phyloP scores from a whole-genome alignment of 2,329 filamentous ascomycete species.

The Mycocentrospora acerina region DNA sequence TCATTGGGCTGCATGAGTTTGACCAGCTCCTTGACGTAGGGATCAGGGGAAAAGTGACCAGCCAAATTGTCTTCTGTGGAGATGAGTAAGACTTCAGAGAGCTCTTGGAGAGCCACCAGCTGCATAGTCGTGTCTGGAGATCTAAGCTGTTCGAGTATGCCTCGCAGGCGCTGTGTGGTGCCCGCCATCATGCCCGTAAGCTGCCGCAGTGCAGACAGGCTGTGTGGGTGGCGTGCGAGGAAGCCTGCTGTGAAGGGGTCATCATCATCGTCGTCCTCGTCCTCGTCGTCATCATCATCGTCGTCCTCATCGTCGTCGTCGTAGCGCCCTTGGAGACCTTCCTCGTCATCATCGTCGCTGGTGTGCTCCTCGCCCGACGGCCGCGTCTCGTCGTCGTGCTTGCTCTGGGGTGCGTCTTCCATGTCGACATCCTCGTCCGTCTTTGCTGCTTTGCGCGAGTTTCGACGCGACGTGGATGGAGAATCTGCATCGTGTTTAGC shows the following conservation, averaged over 20 bases:
- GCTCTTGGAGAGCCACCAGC: constrained; percentile 85
- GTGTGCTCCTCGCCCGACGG: constrained; percentile 36
- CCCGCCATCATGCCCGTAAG: constrained; percentile 87
- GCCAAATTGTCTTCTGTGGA: constrained; percentile 96
- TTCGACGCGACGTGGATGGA: constrained; percentile 35
- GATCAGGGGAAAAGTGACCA: constrained; percentile 90
- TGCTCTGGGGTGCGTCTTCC: constrained; percentile 66
- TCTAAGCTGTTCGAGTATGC: constrained; percentile 60
- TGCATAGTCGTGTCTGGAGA: constrained; percentile 85
- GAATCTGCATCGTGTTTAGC: constrained; percentile 25
- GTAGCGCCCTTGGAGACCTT: constrained; percentile 55
- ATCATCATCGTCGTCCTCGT: constrained; percentile 56
- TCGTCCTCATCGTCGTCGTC: constrained; percentile 60
- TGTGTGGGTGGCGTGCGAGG: constrained; percentile 64
- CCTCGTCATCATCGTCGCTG: constrained; percentile 64
- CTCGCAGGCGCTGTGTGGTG: constrained; percentile 75
- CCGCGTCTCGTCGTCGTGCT: constrained; percentile 53
- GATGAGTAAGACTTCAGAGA: constrained; percentile 89
- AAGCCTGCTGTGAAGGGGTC: constrained; percentile 61
- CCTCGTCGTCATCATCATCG: constrained; percentile 51
- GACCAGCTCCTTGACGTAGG: constrained; percentile 94
- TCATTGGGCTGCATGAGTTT: constrained; percentile 88
- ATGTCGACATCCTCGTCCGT: constrained; percentile 68
- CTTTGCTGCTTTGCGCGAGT: constrained; percentile 40
- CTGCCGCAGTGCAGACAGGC: constrained; percentile 78